Evolutionary conservation across 164 flowering plant species (phyloP), one percentile per base, ranked within the genome.

Genomic region (Vitis rupestris): DNA sequence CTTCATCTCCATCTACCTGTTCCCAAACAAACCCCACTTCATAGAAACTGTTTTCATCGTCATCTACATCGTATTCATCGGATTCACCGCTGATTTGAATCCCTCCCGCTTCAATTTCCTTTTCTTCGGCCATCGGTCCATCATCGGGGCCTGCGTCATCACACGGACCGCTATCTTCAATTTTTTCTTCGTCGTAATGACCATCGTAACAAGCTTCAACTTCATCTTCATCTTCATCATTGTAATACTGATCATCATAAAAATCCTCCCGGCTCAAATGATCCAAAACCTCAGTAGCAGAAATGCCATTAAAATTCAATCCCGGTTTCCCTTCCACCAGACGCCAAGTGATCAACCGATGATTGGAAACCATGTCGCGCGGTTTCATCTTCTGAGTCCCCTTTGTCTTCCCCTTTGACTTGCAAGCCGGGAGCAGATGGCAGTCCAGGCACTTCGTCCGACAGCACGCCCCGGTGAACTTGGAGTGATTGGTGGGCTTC

Each of bases 401-500:
- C 60, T 87, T 90, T 58, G 83, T 72, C 76, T 93, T 93, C 61
- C 68, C 74, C 70, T 71, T 85, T 65, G 94, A 64, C 74, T 89
- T 90, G 59, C 70, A 61, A 27, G 73, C 80, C 0, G 94, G 94
- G 58, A 72, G 80, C 9, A 58, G 1, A 56, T 88, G 93, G 62
- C 94, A 88, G 0, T 49, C 79, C 6, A 4, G 1, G 75, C 91
- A 89, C 65, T 75, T 67, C 9, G 81, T 54, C 53, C 48, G 64
- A 15, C 84, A 75, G 66, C 92, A 90, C 63, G 79, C 85, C 2
- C 94, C 89, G 2, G 97, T 85, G 85, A 80, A 90, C 81, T 91
- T 91, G 61, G 97, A 90, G 79, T 93, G 97, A 71, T 91, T 91
- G 31, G 90, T 85, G 44, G 98, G 98, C 79, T 87, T 90, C 1